A percentile compares a stretch with the other conserved stretches of the same genome.
Conservation (phyloP, 1,139 yeast genomes). For the Sugiyamaella sp. region DNA sequence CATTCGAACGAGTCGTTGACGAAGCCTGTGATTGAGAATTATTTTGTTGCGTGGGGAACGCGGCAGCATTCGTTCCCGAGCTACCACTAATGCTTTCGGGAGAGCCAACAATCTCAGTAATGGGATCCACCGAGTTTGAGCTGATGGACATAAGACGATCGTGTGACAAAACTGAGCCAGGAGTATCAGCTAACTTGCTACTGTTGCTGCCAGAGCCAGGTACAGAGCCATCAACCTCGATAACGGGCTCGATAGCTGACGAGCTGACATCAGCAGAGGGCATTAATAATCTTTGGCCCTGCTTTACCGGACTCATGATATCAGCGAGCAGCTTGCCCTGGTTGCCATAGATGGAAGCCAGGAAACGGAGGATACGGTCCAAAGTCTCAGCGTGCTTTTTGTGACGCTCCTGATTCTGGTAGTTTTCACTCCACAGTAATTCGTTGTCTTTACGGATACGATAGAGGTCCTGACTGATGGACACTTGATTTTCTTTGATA, state of each 20-base stretch:
- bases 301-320: slow-evolving; percentile 23
- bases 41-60: neutral
- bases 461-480: slow-evolving; percentile 80
- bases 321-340: slow-evolving; percentile 44
- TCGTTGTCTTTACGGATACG: slow-evolving; percentile 87
- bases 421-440: slow-evolving; percentile 87
- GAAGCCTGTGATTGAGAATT: neutral
- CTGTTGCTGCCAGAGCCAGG: neutral
- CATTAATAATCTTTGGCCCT: slow-evolving; percentile 25
- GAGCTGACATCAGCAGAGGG: slow-evolving; percentile 13
- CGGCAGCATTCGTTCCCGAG: neutral
- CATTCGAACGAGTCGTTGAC: neutral
- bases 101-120: slow-evolving; percentile 13
- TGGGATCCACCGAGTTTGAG: slow-evolving; percentile 10
- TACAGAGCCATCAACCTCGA: slow-evolving; percentile 5
- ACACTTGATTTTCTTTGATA: slow-evolving; percentile 74
- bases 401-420: slow-evolving; percentile 79
- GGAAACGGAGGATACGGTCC: slow-evolving; percentile 81
- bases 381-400: slow-evolving; percentile 84
- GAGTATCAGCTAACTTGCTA: neutral
- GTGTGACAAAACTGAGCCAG: slow-evolving; percentile 5
- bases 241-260: slow-evolving; percentile 10
- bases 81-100: slow-evolving; percentile 11
- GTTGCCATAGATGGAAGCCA: slow-evolving; percentile 82
- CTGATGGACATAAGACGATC: slow-evolving; percentile 15